Conservation (phyloP, 2,329 filamentous ascomycete species). For the Claviceps sp. region DNA sequence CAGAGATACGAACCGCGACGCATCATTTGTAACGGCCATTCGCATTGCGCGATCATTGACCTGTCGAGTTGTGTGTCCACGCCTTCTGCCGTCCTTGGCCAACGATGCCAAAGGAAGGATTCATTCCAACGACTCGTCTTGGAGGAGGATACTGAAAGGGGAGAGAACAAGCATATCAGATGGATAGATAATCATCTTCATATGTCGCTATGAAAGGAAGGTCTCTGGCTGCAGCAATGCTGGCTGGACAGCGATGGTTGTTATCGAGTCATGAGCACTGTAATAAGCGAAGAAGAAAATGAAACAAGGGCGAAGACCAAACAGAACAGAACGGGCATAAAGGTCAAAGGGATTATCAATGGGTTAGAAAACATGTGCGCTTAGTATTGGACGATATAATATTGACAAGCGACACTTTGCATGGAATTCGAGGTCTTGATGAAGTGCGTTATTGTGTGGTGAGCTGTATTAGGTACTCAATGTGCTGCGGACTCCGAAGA, state of each 20-base stretch:
- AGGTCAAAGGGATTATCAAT: neutral
- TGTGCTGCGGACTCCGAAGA: neutral
- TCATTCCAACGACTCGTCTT: slow-evolving; percentile 3
- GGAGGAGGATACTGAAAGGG: neutral
- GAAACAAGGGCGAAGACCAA: neutral
- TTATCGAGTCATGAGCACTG: neutral
- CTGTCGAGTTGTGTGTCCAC: neutral
- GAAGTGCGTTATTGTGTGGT: neutral
- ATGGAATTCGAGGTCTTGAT: neutral
- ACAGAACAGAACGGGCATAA: neutral
- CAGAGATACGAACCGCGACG: neutral
- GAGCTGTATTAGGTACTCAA: neutral
- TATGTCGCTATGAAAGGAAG: neutral
- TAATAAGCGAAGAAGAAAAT: neutral
- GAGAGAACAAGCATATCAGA: neutral
- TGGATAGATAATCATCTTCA: slow-evolving; percentile 14
- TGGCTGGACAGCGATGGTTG: neutral
- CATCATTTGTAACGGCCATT: slow-evolving; percentile 1
- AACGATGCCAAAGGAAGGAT: slow-evolving; percentile 10
- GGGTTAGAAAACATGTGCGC: slow-evolving; percentile 4
- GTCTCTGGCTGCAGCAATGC: neutral
- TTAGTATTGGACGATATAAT: slow-evolving; percentile 1
- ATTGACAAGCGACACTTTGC: neutral
- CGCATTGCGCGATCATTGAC: neutral
- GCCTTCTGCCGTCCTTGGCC: slow-evolving; percentile 6